Percentiles rank a stretch among this genome's conserved stretches.
Evolutionary conservation across 768 basidiomycete genomes (phyloP).

Genomic region (Suillus tomentosus): DNA sequence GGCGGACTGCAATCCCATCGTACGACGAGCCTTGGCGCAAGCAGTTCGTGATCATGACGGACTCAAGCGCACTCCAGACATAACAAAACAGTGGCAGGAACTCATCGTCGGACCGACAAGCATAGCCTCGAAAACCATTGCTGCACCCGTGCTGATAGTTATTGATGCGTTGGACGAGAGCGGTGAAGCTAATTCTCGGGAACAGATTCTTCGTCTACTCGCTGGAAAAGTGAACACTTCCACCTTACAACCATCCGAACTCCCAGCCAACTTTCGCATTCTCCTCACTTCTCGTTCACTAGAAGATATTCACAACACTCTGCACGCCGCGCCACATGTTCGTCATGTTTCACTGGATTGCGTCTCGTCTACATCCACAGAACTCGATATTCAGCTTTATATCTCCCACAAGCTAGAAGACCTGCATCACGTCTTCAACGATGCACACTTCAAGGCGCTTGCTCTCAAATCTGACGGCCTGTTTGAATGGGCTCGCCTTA

Average conservation of each 20-base stretch:
- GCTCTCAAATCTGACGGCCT: constrained; percentile 11
- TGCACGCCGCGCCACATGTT: constrained; percentile 12
- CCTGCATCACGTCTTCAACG: background rate
- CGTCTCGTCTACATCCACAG: background rate
- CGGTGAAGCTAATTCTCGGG: constrained; percentile 8
- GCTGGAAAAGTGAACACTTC: background rate
- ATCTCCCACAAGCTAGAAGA: constrained; percentile 3
- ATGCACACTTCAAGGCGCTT: background rate
- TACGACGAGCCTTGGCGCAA: constrained; percentile 1
- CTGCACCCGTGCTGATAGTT: constrained; percentile 26
- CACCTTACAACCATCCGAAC: background rate
- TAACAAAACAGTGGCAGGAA: constrained; percentile 16
- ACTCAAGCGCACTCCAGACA: background rate
- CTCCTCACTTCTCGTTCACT: constrained; percentile 19
- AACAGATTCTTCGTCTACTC: constrained; percentile 17
- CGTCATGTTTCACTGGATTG: constrained; percentile 1
- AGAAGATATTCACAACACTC: constrained; percentile 7
- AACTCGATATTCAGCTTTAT: constrained; percentile 11
- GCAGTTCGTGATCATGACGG: background rate
- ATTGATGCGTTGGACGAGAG: constrained; percentile 29
- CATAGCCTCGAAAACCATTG: constrained; percentile 4
- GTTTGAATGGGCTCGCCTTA: constrained; percentile 15
- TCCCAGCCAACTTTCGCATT: constrained; percentile 18
- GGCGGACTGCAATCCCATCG: background rate
- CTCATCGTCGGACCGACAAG: constrained; percentile 18